A percentile compares a stretch with the other conserved stretches of the same genome.
These are phyloP conservation scores for Fusarium praegraminearum DNA, from an alignment of 2,329 filamentous ascomycete species.

Conservation along the genomic window DNA sequence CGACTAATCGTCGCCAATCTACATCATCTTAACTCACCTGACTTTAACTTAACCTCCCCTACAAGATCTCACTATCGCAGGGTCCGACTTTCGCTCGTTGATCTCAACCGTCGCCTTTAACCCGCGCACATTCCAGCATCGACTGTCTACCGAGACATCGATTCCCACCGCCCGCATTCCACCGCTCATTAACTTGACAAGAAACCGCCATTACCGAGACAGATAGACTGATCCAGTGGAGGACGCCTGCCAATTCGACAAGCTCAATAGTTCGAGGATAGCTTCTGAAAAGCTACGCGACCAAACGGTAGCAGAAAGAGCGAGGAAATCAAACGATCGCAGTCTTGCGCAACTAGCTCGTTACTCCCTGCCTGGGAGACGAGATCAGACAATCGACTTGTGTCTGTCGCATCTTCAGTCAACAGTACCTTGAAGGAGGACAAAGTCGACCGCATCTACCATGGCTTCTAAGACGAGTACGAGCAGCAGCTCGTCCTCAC, in stretches of 20 bases:
- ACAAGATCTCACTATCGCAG: conserved; percentile 44
- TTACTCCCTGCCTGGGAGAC: conserved; percentile 46
- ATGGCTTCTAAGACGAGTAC: conserved; percentile 45
- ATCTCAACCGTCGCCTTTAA: conserved; percentile 37
- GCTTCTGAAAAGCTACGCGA: conserved; percentile 10
- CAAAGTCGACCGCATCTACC: conserved; percentile 32
- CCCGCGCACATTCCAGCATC: conserved; percentile 41
- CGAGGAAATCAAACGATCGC: conserved; percentile 20
- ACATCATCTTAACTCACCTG: conserved; percentile 9
- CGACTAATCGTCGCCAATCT: conserved; percentile 14
- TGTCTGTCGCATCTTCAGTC: conserved; percentile 25
- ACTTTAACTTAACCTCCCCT: conserved; percentile 17
- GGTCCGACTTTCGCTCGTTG: conserved; percentile 47
- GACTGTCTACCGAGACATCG: conserved; percentile 33
- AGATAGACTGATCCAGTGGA: conserved; percentile 28
- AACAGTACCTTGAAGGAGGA: conserved; percentile 30
- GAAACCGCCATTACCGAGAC: conserved; percentile 35
- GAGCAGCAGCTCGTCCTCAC: conserved; percentile 45
- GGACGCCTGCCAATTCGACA: conserved; percentile 10
- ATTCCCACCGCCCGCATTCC: conserved; percentile 42
- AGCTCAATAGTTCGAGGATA: conserved; percentile 7
- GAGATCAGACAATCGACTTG: conserved; percentile 37
- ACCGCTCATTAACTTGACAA: conserved; percentile 15
- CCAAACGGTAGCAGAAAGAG: conserved; percentile 29
- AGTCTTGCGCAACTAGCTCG: conserved; percentile 34